Base-by-base conservation (phyloP, 352 stramenopile genomes). In the Pythium myriotylum region DNA sequence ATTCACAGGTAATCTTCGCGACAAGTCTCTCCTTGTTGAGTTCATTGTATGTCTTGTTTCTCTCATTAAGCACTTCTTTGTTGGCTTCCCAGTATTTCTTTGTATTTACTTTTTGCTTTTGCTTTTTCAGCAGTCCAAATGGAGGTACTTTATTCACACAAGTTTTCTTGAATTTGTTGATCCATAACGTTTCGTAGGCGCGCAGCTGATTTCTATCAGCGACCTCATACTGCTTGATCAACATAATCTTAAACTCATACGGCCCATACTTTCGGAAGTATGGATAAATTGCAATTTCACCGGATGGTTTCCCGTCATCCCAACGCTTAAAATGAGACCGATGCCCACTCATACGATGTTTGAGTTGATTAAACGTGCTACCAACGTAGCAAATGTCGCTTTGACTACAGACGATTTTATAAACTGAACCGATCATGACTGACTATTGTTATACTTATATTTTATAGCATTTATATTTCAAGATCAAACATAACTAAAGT, bases 111-210 rank as follows among this genome's bases (percentile, higher is more conserved):
- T 35, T 5, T 35, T 35, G 29, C 10, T 33, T 59, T 23, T 66
- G 52, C 26, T 39, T 46, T 49, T 66, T 60, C 37, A 60, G 41
- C 52, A 60, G 41, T 26, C 39, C 53, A 60, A 60, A 60, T 52
- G 53, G 53, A 51, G 53, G 53, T 54, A 66, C 22, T 48, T 66
- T 66, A 66, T 66, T 66, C 33, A 56, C 58, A 53, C 52, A 66
- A 57, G 57, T 65, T 65, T 39, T 65, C 57, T 65, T 65, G 43
- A 65, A 65, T 65, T 65, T 65, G 50, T 65, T 65, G 43, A 65
- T 65, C 57, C 57, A 65, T 50, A 65, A 54, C 33, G 49, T 54
- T 45, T 65, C 57, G 48, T 58, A 65, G 17, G 57, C 57, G 42
- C 39, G 50, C 39, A 65, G 46, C 49, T 65, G 57, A 26, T 26